Evolutionary conservation across 352 stramenopile genomes (phyloP).

Genomic region (Phytopythium vexans): DNA sequence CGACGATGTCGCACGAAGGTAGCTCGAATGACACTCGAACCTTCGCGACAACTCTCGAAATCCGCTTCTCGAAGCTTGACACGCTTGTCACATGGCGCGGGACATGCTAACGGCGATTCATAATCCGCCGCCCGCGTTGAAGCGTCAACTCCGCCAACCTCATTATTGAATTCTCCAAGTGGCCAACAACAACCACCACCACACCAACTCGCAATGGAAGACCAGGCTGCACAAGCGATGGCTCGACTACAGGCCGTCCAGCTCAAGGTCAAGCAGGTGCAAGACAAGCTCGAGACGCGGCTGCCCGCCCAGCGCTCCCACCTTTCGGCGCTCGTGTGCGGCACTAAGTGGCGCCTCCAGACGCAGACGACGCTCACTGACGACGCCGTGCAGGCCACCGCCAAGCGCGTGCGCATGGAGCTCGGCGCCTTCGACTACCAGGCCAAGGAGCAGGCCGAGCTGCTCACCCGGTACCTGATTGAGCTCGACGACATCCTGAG

Average conservation of each 20-base stretch:
- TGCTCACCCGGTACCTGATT: conserved; percentile 50
- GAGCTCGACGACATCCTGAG: conserved; percentile 66
- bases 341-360: conserved; percentile 44
- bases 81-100: not conserved
- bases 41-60: conserved; percentile 5
- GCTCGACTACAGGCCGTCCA: conserved; percentile 40
- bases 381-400: conserved; percentile 3
- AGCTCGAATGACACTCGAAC: conserved; percentile 3
- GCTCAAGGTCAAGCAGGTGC: conserved; percentile 31
- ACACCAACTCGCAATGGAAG: conserved; percentile 16
- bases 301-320: conserved; percentile 31
- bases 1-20: conserved; percentile 2
- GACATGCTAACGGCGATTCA: conserved; percentile 1
- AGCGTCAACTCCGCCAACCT: not conserved
- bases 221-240: conserved; percentile 26
- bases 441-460: conserved; percentile 53
- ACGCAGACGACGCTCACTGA: conserved; percentile 9
- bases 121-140: not conserved
- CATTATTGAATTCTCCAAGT: conserved; percentile 25
- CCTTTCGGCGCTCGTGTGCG: conserved; percentile 28
- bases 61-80: not conserved
- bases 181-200: conserved; percentile 2
- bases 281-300: conserved; percentile 35
- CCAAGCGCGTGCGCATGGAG: conserved; percentile 48
- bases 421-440: conserved; percentile 60